These are phyloP conservation scores for Dictyostelium purpureum DNA, from an alignment of 78 protist species.

Conservation along the genomic window DNA sequence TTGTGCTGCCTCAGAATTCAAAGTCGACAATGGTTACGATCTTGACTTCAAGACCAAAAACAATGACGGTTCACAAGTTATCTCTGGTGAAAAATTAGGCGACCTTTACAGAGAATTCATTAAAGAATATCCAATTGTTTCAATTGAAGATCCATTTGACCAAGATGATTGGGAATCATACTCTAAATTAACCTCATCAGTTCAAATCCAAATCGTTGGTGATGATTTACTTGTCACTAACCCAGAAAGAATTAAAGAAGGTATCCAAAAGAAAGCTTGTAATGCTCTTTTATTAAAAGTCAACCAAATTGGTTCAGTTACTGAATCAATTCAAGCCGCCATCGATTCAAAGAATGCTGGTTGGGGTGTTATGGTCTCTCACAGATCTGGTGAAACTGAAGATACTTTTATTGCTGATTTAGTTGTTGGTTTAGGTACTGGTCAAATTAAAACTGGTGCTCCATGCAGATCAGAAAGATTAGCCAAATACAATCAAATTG, in stretches of 20 bases:
- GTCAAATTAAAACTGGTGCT: slow-evolving; percentile 99
- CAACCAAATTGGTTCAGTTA: slow-evolving; percentile 97
- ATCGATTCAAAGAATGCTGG: slow-evolving; percentile 81
- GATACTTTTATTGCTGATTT: slow-evolving; percentile 99
- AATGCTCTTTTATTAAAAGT: slow-evolving; percentile 98
- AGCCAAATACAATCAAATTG: slow-evolving; percentile 99
- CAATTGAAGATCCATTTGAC: slow-evolving; percentile 99
- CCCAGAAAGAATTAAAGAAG: slow-evolving; percentile 95
- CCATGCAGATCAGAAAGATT: slow-evolving; percentile 99
- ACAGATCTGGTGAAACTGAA: slow-evolving; percentile 99
- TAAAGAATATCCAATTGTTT: slow-evolving; percentile 89
- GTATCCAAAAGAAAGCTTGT: slow-evolving; percentile 95
- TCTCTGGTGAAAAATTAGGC: slow-evolving; percentile 75
- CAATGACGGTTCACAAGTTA: slow-evolving; percentile 79
- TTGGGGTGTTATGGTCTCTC: slow-evolving; percentile 99
- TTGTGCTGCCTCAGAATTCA: slow-evolving; percentile 99
- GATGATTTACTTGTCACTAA: slow-evolving; percentile 99
- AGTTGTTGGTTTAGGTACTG: slow-evolving; percentile 98
- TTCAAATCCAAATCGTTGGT: slow-evolving; percentile 96
- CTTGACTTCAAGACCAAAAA: slow-evolving; percentile 96
- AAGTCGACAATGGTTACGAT: slow-evolving; percentile 92
- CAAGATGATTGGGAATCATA: slow-evolving; percentile 98
- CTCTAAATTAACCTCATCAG: slow-evolving; percentile 42
- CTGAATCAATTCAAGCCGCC: slow-evolving; percentile 94
- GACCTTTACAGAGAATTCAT: slow-evolving; percentile 74